Percentiles rank a stretch among this genome's conserved stretches.
Conservation (phyloP, 345 rosid genomes). For the Geranium brycei region DNA sequence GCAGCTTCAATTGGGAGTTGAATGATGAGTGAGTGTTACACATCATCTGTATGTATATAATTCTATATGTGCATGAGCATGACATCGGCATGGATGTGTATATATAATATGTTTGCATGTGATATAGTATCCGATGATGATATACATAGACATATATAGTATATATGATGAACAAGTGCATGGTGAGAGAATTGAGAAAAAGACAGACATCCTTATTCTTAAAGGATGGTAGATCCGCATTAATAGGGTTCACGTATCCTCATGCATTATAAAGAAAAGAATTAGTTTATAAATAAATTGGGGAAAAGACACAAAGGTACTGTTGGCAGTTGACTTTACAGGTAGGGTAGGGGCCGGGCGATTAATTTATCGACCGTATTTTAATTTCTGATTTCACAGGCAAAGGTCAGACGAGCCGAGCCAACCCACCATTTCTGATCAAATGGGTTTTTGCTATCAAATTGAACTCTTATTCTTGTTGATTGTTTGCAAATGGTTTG, state of each 20-base stretch:
- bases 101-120: not conserved
- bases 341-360: slow-evolving; percentile 6
- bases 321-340: slow-evolving; percentile 32
- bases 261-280: slow-evolving; percentile 15
- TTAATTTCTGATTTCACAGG: not conserved
- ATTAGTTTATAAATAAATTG: not conserved
- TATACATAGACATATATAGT: not conserved
- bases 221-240: slow-evolving; percentile 22
- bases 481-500: too few species aligned
- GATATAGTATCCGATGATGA: not conserved
- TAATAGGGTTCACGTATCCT: slow-evolving; percentile 30
- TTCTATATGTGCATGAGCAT: not conserved
- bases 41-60: not conserved
- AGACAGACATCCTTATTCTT: slow-evolving; percentile 28
- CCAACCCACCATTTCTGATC: too few species aligned
- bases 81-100: too few species aligned
- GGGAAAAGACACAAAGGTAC: not conserved
- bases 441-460: too few species aligned
- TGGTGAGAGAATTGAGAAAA: slow-evolving; percentile 8
- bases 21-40: not conserved
- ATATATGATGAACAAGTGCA: not conserved
- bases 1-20: not conserved
- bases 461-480: too few species aligned
- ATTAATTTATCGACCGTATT: not conserved
- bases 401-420: too few species aligned